phyloP scores from a whole-genome alignment of 2,329 filamentous ascomycete species.

The Pseudocercospora musae region DNA sequence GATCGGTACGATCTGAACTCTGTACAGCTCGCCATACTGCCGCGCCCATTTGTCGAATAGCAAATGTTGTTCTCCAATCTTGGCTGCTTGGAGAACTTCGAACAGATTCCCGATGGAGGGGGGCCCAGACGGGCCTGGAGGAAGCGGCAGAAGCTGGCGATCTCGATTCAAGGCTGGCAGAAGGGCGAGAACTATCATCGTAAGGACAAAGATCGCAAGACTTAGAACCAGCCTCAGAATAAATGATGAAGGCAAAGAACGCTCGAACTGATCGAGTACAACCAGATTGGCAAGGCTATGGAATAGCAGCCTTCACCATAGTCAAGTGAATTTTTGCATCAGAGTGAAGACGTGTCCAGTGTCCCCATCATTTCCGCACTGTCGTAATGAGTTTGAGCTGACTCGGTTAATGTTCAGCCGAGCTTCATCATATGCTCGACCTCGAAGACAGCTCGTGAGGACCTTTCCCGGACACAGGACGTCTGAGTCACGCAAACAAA shows the following conservation, averaged over 20 bases:
- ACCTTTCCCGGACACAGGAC: not conserved
- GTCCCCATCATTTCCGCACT: not conserved
- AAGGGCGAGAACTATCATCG: not conserved
- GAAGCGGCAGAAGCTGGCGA: not conserved
- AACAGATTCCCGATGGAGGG: slow-evolving; percentile 2
- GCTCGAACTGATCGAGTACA: not conserved
- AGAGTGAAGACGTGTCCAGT: not conserved
- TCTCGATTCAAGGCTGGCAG: not conserved
- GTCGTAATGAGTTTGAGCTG: not conserved
- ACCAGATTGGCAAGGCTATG: not conserved
- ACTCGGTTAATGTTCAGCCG: not conserved
- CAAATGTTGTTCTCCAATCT: slow-evolving; percentile 9
- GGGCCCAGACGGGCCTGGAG: not conserved
- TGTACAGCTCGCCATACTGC: slow-evolving; percentile 7
- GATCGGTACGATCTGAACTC: slow-evolving; percentile 6
- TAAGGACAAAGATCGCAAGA: not conserved
- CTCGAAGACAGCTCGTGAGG: not conserved
- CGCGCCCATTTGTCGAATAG: slow-evolving; percentile 6
- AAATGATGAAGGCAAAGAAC: not conserved
- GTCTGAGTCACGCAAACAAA: not conserved
- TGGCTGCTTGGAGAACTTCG: not conserved
- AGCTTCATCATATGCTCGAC: not conserved
- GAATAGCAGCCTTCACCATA: not conserved
- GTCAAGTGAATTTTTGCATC: not conserved
- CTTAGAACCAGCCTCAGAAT: not conserved